phyloP scores from a whole-genome alignment of 768 basidiomycete species.

The Coprinopsis strossmayeri region DNA sequence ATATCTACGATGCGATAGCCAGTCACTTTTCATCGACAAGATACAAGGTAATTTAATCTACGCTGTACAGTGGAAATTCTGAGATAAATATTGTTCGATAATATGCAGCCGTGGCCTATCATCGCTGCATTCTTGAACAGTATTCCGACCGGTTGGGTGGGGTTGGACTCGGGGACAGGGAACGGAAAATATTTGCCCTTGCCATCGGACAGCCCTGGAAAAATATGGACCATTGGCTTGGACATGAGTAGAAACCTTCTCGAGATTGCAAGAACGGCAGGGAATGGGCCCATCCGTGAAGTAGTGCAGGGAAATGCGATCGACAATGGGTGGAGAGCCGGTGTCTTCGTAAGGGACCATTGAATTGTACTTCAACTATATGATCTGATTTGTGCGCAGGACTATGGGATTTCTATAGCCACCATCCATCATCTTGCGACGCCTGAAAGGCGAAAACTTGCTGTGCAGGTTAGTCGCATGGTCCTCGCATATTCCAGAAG shows the following conservation, averaged over 20 bases:
- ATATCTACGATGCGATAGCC: slow-evolving; percentile 81
- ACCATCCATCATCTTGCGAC: slow-evolving; percentile 96
- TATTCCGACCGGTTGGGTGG: slow-evolving; percentile 72
- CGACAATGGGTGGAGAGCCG: slow-evolving; percentile 64
- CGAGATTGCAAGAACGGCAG: slow-evolving; percentile 64
- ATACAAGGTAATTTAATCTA: slow-evolving; percentile 58
- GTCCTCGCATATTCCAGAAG: no score
- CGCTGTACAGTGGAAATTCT: not conserved
- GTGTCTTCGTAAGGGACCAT: slow-evolving; percentile 58
- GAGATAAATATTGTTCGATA: not conserved
- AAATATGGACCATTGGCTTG: slow-evolving; percentile 72
- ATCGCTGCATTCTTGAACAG: slow-evolving; percentile 68
- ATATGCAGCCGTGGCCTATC: slow-evolving; percentile 82
- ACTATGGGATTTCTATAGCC: slow-evolving; percentile 95
- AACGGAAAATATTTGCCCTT: slow-evolving; percentile 96
- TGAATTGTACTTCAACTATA: not conserved
- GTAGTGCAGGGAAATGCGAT: slow-evolving; percentile 80
- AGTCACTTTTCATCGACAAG: slow-evolving; percentile 83
- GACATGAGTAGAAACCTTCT: slow-evolving; percentile 80
- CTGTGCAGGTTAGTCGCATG: slow-evolving; percentile 68
- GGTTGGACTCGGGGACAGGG: slow-evolving; percentile 92
- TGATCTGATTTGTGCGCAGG: slow-evolving; percentile 38
- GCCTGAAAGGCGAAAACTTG: slow-evolving; percentile 56
- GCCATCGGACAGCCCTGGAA: slow-evolving; percentile 51
- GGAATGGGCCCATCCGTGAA: slow-evolving; percentile 45